These are phyloP conservation scores for Geotrichum aggregatum DNA, from an alignment of 1,139 yeast species.

Conservation along the genomic window DNA sequence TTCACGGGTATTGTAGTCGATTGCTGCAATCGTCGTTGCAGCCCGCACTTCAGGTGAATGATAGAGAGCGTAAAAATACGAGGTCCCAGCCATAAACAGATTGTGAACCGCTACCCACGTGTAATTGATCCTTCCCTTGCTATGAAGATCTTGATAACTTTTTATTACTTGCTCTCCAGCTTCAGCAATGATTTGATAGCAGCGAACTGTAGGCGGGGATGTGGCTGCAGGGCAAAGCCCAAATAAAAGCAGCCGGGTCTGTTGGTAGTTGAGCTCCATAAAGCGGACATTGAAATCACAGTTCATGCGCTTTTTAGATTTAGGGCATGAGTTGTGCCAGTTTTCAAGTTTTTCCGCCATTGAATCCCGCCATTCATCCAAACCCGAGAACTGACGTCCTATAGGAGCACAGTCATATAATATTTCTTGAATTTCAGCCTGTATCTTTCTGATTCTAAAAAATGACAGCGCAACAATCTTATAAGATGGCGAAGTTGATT, in stretches of 20 bases:
- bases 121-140: slow-evolving; percentile 61
- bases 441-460: slow-evolving; percentile 64
- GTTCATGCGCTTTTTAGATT: slow-evolving; percentile 56
- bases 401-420: slow-evolving; percentile 65
- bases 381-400: slow-evolving; percentile 55
- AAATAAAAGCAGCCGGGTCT: slow-evolving; percentile 64
- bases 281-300: slow-evolving; percentile 69
- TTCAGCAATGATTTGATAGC: slow-evolving; percentile 54
- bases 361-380: slow-evolving; percentile 57
- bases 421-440: slow-evolving; percentile 69
- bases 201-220: slow-evolving; percentile 47
- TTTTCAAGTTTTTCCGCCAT: slow-evolving; percentile 50
- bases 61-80: slow-evolving; percentile 70
- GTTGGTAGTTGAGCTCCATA: slow-evolving; percentile 71
- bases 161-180: slow-evolving; percentile 64
- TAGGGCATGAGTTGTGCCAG: slow-evolving; percentile 62
- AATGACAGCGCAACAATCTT: slow-evolving; percentile 63
- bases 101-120: slow-evolving; percentile 94
- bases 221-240: slow-evolving; percentile 73
- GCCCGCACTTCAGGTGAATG: slow-evolving; percentile 54
- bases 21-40: slow-evolving; percentile 49
- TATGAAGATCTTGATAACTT: slow-evolving; percentile 56
- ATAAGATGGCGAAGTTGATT: slow-evolving; percentile 48
- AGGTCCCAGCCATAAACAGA: slow-evolving; percentile 81
- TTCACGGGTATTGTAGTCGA: slow-evolving; percentile 53